Percentiles rank a stretch among this genome's conserved stretches.
These are phyloP conservation scores for Skeletonema menzelii DNA, from an alignment of 108 stramenopile species.

Conservation along the genomic window DNA sequence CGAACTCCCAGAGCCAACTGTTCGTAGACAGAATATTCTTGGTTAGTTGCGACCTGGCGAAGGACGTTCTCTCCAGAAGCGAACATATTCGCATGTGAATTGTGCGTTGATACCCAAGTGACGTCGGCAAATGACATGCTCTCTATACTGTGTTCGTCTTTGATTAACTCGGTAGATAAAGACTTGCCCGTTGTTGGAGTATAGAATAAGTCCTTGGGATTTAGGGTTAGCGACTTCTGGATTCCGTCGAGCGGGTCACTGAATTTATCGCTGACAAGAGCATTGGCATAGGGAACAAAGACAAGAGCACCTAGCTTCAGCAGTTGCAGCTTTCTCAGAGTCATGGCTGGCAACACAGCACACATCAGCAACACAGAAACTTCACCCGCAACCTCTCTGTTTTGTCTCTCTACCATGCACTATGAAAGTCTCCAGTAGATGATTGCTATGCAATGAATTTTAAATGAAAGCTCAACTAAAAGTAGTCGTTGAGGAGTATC, in stretches of 20 bases:
- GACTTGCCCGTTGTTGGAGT: not conserved
- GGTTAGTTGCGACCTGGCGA: constrained; percentile 20
- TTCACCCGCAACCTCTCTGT: too few species aligned
- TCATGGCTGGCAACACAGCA: too few species aligned
- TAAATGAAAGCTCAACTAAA: too few species aligned
- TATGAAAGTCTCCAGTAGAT: too few species aligned
- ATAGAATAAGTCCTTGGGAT: not conserved
- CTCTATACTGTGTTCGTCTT: not conserved
- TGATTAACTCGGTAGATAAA: not conserved
- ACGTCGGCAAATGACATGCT: constrained; percentile 3
- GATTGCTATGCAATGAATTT: too few species aligned
- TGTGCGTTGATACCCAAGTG: constrained; percentile 31
- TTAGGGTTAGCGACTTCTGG: not conserved
- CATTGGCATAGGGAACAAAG: too few species aligned
- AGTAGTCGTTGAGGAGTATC: too few species aligned
- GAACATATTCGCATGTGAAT: constrained; percentile 26
- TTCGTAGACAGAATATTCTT: constrained; percentile 19
- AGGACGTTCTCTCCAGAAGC: constrained; percentile 9
- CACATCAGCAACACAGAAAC: too few species aligned
- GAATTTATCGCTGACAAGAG: too few species aligned
- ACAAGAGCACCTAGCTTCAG: too few species aligned
- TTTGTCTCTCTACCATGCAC: too few species aligned
- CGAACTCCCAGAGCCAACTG: constrained; percentile 26
- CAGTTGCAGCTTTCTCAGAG: too few species aligned
- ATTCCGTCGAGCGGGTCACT: not conserved